Base-by-base conservation (phyloP, 179 eudicot genomes). In the Amaranthus tricolor region DNA sequence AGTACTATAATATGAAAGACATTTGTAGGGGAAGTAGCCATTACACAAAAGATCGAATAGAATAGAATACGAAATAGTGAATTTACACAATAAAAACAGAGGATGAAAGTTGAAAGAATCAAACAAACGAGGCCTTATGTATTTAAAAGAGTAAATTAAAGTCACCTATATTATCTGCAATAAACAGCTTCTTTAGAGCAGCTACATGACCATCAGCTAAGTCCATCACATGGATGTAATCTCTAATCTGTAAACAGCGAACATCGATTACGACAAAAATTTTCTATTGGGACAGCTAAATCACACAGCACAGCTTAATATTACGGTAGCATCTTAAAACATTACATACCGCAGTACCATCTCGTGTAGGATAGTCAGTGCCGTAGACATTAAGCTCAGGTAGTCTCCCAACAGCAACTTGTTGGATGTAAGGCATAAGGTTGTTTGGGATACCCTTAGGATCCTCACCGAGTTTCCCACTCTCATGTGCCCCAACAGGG, bases 401-500 rank as follows among this genome's bases (percentile, higher is more conserved):
- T 50, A 92, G 76, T 75, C 94, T 82, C 43, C 96, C 94, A 40
- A 90, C 94, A 73, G 98, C 98, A 13, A 94, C 98, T 84, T 90
- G 97, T 68, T 85, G 84, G 66, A 94, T 84, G 77, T 92, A 94
- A 75, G 98, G 98, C 97, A 94, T 86, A 20, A 94, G 96, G 82
- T 90, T 90, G 83, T 89, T 92, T 3, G 98, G 97, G 50, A 90
- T 88, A 62, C 96, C 98, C 85, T 84, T 92, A 3, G 97, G 97
- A 80, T 94, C 92, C 81, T 94, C 98, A 60, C 97, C 98, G 52
- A 94, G 83, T 79, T 59, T 79, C 21, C 98, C 98, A 76, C 97
- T 94, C 81, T 88, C 91, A 71, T 94, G 98, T 71, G 98, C 98
- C 21, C 96, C 98, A 52, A 94, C 91, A 7, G 97, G 98, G 82